phyloP scores from a whole-genome alignment of 768 basidiomycete genomes.

The Phanerochaete carnosa region DNA sequence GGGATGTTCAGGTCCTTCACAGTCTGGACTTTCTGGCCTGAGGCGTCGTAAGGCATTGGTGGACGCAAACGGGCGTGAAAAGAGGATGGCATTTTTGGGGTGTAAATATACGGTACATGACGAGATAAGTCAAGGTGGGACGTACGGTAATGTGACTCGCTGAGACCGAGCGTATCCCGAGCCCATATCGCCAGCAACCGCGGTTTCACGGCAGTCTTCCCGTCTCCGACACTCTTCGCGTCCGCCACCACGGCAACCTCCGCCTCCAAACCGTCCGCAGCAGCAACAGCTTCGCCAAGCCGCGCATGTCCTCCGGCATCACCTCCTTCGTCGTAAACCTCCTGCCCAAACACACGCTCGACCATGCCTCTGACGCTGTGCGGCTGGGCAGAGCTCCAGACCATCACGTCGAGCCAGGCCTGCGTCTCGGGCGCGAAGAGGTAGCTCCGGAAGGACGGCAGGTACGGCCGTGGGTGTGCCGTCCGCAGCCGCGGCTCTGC shows the following conservation, averaged over 20 bases:
- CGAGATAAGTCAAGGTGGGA: constrained; percentile 15
- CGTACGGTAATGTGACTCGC: constrained; percentile 61
- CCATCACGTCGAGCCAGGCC: constrained; percentile 77
- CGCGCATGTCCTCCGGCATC: background rate
- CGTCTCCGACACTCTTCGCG: background rate
- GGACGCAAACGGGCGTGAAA: background rate
- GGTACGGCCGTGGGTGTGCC: constrained; percentile 63
- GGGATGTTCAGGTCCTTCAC: constrained; percentile 74
- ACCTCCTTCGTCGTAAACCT: constrained; percentile 17
- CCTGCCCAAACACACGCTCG: constrained; percentile 48
- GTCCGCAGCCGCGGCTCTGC: constrained; percentile 30
- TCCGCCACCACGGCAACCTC: background rate
- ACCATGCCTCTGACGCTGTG: constrained; percentile 79
- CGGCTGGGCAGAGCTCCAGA: constrained; percentile 87
- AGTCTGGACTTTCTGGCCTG: constrained; percentile 42
- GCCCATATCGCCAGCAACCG: constrained; percentile 71
- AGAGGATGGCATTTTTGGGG: background rate
- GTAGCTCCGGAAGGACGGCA: constrained; percentile 57
- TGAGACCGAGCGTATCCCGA: constrained; percentile 72
- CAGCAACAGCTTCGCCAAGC: background rate
- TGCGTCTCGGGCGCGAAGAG: constrained; percentile 59
- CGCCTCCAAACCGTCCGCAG: no score
- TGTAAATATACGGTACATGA: background rate
- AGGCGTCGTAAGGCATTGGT: no score
- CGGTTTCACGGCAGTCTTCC: constrained; percentile 1